Conservation (phyloP, 495 filamentous ascomycete genomes). For the Evernia prunastri region DNA sequence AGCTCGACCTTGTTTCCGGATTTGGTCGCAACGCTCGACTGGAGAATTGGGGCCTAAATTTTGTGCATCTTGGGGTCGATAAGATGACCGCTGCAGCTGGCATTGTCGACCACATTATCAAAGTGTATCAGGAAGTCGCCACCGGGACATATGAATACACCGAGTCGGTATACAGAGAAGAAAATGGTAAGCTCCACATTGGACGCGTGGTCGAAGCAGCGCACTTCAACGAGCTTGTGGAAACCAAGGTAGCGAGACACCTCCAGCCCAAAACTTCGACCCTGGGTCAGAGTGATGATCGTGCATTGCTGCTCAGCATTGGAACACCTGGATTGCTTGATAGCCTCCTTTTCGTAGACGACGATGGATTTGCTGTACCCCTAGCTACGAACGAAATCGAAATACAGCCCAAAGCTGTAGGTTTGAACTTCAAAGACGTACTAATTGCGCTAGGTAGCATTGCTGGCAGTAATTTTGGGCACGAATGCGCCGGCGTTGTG, state of each 20-base stretch:
- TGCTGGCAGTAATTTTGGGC: conserved; percentile 26
- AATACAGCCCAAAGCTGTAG: conserved; percentile 28
- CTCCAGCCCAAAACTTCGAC: not conserved
- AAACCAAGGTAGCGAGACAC: not conserved
- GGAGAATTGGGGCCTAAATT: conserved; percentile 24
- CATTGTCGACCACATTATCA: conserved; percentile 20
- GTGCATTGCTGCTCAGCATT: not conserved
- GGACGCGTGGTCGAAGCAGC: conserved; percentile 26
- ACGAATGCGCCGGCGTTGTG: conserved; percentile 35
- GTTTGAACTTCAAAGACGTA: conserved; percentile 38
- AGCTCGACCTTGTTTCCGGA: conserved; percentile 26
- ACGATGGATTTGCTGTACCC: conserved; percentile 17
- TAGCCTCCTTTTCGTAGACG: conserved; percentile 33
- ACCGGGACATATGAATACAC: not conserved
- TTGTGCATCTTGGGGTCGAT: conserved; percentile 4
- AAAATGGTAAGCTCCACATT: conserved; percentile 23
- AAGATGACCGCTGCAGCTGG: not conserved
- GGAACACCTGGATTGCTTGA: conserved; percentile 21
- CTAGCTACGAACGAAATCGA: conserved; percentile 31
- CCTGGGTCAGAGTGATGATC: no score
- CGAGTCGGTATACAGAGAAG: conserved; percentile 29
- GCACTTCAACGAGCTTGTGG: conserved; percentile 4
- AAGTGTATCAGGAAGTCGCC: conserved; percentile 14
- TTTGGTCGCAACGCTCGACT: conserved; percentile 32
- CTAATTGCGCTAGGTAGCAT: conserved; percentile 35